Evolutionary conservation across 75 land plant species (phyloP), one percentile per base, ranked within the genome.

Genomic region (Pinus albicaulis): DNA sequence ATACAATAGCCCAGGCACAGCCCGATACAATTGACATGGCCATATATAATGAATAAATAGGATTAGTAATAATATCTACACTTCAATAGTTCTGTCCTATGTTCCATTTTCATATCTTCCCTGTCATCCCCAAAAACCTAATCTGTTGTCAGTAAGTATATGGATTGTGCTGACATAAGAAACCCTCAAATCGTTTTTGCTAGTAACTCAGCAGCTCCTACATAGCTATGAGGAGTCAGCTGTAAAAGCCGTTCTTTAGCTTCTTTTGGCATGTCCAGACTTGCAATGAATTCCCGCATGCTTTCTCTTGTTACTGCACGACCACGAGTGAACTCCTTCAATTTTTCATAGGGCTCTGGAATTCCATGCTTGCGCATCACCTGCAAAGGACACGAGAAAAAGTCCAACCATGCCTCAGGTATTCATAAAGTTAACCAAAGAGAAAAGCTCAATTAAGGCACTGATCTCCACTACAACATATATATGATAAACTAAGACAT

Each of bases 331-430:
- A 95, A 77, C 57, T 86, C 96, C 88, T 95, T 95, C 70, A 95
- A 79, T 82, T 93, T 95, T 80, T 95, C 96, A 83, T 95, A 95
- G 4, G 98, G 92, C 81, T 95, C 90, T 34, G 95, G 92, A 72
- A 91, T 78, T 5, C 84, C 90, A 71, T 91, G 93, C 71, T 89
- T 89, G 74, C 96, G 77, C 98, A 95, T 95, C 14, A 95, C 90
- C 96, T 95, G 69, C 31, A 57, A 62, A 66, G 36, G 19, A 44
- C 4, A 74, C 14, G 14, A 52, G 10, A 55, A 26, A 0, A 41
- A 44, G 48, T 71, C n/a, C 24, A 71, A 71, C 38, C 16, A 72
- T 25, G 31, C 53, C 8, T 24, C 19, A 72, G 28, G 57, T 53
- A 41, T 41, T 8, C 20, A 17, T 41, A 72, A 3, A 44, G 73